These are phyloP conservation scores for Fennellomyces sp. DNA, from an alignment of 371 early-diverging fungal species.

Conservation along the genomic window DNA sequence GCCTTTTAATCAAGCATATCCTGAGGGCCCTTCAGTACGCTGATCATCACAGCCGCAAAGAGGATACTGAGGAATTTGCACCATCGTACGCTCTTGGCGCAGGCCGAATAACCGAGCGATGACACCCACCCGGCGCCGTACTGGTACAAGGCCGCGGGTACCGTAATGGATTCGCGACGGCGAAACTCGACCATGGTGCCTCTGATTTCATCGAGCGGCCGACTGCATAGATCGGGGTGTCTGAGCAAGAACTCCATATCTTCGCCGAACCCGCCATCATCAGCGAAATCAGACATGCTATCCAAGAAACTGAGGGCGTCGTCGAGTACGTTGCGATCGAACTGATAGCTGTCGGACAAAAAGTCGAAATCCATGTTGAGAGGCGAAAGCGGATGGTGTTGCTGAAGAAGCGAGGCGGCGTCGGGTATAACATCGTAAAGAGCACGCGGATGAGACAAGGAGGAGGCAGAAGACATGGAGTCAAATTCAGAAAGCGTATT, in stretches of 20 bases:
- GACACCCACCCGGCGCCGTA: conserved; percentile 8
- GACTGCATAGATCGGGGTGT: conserved; percentile 19
- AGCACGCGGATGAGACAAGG: conserved; percentile 8
- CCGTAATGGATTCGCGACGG: conserved; percentile 3
- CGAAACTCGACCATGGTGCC: conserved; percentile 27
- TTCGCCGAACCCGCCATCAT: conserved; percentile 20
- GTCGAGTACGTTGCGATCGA: conserved; percentile 31
- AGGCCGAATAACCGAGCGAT: conserved; percentile 1
- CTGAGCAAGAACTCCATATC: conserved; percentile 16
- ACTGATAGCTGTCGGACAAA: neutral
- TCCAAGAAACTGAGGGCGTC: conserved; percentile 31
- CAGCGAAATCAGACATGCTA: conserved; percentile 11
- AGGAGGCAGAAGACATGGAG: conserved; percentile 6
- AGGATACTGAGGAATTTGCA: conserved; percentile 60
- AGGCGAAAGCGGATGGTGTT: conserved; percentile 29
- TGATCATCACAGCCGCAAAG: conserved; percentile 55
- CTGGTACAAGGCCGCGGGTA: conserved; percentile 12
- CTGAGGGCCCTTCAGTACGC: conserved; percentile 64
- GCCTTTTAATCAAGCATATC: conserved; percentile 19
- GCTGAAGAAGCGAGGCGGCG: conserved; percentile 1
- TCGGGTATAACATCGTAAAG: conserved; percentile 5
- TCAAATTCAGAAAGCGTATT: conserved; percentile 8
- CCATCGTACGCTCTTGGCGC: conserved; percentile 46
- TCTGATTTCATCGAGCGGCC: conserved; percentile 9
- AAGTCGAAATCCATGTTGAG: conserved; percentile 1